Conservation (phyloP, 139 green algal genomes). For the Diplosphaera chodatii region DNA sequence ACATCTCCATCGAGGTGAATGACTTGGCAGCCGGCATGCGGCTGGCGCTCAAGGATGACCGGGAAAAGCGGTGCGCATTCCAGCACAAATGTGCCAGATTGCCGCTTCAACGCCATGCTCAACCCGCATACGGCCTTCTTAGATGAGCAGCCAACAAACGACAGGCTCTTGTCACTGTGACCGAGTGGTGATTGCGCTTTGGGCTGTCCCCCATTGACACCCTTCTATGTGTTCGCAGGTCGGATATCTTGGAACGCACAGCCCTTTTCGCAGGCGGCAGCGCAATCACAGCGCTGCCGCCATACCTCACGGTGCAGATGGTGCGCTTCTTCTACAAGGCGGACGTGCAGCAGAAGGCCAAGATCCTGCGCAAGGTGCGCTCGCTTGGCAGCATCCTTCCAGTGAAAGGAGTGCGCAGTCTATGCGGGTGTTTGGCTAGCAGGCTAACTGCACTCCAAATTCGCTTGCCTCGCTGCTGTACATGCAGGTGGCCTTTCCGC, state of each 20-base stretch:
- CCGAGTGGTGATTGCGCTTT: too few species aligned
- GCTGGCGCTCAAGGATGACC: constrained; percentile 80
- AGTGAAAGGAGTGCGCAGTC: too few species aligned
- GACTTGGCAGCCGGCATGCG: constrained; percentile 79
- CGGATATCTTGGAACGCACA: constrained; percentile 2
- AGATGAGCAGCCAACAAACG: too few species aligned
- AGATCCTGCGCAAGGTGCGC: constrained; percentile 94
- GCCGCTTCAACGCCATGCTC: too few species aligned
- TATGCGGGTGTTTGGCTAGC: too few species aligned
- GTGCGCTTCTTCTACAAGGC: constrained; percentile 94
- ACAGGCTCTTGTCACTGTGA: too few species aligned
- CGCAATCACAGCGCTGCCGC: constrained; percentile 61
- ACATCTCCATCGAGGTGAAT: constrained; percentile 89
- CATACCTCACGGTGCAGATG: constrained; percentile 91
- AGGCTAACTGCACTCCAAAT: too few species aligned
- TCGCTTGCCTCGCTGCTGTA: too few species aligned
- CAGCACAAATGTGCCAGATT: too few species aligned
- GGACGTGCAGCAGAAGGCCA: constrained; percentile 88
- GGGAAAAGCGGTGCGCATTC: constrained; percentile 55
- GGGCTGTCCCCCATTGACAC: too few species aligned
- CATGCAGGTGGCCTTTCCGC: constrained; percentile 84
- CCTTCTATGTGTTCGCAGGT: too few species aligned
- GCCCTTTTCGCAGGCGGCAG: constrained; percentile 69
- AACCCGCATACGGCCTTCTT: too few species aligned
- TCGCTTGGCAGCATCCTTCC: background rate